A percentile compares a stretch with the other conserved stretches of the same genome.
Conservation (phyloP, 176 grass and related monocot genomes). For the Rhynchospora breviuscula region DNA sequence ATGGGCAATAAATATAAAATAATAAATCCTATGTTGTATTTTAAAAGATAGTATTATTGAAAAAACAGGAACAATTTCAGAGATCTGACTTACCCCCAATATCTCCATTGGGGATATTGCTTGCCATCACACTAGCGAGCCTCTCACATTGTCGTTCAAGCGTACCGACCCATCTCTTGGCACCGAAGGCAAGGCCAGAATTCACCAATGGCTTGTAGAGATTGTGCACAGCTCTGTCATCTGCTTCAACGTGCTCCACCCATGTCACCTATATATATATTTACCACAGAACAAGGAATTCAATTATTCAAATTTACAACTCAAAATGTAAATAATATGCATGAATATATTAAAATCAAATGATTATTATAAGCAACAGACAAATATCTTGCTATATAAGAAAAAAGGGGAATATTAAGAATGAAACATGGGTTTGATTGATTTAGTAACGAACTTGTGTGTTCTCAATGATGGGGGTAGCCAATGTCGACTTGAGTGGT, state of each 20-base stretch:
- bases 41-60: neutral
- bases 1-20: neutral
- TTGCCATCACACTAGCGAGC: constrained; percentile 49
- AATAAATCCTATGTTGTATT: neutral
- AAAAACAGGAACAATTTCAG: neutral
- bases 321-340: neutral
- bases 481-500: too few relatives aligned
- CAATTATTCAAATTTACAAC: neutral
- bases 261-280: constrained; percentile 42
- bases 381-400: too few relatives aligned
- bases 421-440: too few relatives aligned
- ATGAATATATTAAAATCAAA: too few relatives aligned
- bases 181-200: constrained; percentile 66
- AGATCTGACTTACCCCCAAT: constrained; percentile 32
- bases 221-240: constrained; percentile 51
- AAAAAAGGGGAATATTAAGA: too few relatives aligned
- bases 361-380: too few relatives aligned
- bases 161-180: constrained; percentile 60
- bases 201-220: constrained; percentile 69
- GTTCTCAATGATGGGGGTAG: too few relatives aligned
- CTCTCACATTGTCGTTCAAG: constrained; percentile 77
- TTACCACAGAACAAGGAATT: neutral
- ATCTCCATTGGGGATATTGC: constrained; percentile 20
- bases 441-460: too few relatives aligned
- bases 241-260: constrained; percentile 84